Conservation (phyloP, 257 asterid species). For the Penstemon davidsonii region DNA sequence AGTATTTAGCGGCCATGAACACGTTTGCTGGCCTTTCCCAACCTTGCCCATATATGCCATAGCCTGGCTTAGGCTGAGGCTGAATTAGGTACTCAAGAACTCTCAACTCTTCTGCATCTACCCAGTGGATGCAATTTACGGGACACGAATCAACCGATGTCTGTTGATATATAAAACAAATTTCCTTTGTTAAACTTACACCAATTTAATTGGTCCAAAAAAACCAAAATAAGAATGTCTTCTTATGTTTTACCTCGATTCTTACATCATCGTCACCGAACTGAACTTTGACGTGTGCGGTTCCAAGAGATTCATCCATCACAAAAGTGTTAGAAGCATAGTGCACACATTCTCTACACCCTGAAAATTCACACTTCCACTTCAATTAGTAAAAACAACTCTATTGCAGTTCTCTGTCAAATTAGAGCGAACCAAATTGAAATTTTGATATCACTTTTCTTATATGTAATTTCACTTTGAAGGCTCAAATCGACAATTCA, state of each 20-base stretch:
- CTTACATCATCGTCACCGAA: slow-evolving; percentile 45
- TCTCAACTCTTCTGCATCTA: slow-evolving; percentile 46
- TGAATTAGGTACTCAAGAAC: slow-evolving; percentile 48
- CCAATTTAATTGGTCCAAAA: not conserved
- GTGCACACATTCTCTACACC: slow-evolving; percentile 66
- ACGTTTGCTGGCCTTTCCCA: slow-evolving; percentile 68
- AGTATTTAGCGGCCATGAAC: slow-evolving; percentile 59
- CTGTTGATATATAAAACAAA: slow-evolving; percentile 27
- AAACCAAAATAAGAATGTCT: not conserved
- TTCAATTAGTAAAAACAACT: too few relatives aligned
- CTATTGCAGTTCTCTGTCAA: too few relatives aligned
- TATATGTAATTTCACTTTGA: too few relatives aligned
- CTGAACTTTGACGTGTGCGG: slow-evolving; percentile 58
- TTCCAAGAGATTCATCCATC: slow-evolving; percentile 62
- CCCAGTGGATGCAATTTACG: slow-evolving; percentile 70
- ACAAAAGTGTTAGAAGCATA: slow-evolving; percentile 50
- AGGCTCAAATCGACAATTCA: too few relatives aligned
- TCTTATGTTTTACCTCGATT: slow-evolving; percentile 36
- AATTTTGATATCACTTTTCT: too few relatives aligned
- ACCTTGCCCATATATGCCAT: slow-evolving; percentile 66
- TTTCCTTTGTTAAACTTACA: not conserved
- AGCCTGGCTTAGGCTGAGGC: slow-evolving; percentile 53
- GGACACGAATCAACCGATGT: slow-evolving; percentile 60
- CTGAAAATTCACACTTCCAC: slow-evolving; percentile 26
- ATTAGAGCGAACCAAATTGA: too few relatives aligned